Conservation (phyloP, 129 eudicot species). For the Helianthus annuus region DNA sequence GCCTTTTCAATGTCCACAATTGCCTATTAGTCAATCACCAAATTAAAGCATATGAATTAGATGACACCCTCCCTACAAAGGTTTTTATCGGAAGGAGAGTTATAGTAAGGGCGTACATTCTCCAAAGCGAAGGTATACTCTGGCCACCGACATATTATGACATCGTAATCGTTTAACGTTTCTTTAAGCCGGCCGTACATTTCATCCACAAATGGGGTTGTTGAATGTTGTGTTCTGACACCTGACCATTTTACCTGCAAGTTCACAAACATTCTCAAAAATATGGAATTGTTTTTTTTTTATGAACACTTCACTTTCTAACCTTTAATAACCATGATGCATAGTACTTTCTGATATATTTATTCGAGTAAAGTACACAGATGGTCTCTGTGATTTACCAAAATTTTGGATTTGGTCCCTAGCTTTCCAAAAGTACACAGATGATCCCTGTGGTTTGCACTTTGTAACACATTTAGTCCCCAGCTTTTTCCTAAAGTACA, state of each 20-base stretch:
- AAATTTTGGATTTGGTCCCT: too few relatives aligned
- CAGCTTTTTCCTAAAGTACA: too few relatives aligned
- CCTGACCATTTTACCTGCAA: slow-evolving; percentile 78
- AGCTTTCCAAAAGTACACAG: too few relatives aligned
- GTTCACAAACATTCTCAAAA: slow-evolving; percentile 19
- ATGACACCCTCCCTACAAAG: not conserved
- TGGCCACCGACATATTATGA: slow-evolving; percentile 89
- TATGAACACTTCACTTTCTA: not conserved
- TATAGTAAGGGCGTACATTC: slow-evolving; percentile 49
- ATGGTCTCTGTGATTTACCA: too few relatives aligned
- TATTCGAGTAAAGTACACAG: not conserved
- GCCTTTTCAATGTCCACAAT: slow-evolving; percentile 68
- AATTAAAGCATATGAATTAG: slow-evolving; percentile 13
- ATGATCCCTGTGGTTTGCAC: too few relatives aligned
- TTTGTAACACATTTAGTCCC: too few relatives aligned
- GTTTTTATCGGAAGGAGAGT: not conserved
- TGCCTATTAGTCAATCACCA: slow-evolving; percentile 46
- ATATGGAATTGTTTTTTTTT: not conserved
- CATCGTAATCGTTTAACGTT: slow-evolving; percentile 68
- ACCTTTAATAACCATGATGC: not conserved
- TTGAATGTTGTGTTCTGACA: slow-evolving; percentile 71
- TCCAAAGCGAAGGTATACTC: slow-evolving; percentile 77
- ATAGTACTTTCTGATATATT: not conserved
- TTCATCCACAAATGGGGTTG: slow-evolving; percentile 84
- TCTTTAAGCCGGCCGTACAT: slow-evolving; percentile 79